phyloP scores from a whole-genome alignment of 1,284 basidiomycete genomes.

The Coniophora puteana region DNA sequence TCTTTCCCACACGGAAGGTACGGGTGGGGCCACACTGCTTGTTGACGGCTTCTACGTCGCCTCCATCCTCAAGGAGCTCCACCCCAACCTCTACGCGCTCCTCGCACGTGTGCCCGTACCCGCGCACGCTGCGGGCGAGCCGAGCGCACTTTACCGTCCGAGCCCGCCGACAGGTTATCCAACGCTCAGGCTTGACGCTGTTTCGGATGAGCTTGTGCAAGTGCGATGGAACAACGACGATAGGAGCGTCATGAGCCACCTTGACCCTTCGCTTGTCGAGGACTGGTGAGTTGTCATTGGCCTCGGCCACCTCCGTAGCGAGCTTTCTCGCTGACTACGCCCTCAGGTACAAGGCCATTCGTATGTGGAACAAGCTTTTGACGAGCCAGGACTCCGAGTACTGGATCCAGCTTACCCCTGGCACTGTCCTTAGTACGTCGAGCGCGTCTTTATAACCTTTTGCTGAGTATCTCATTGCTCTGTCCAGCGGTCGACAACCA shows the following conservation, averaged over 20 bases:
- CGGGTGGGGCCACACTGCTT: conserved; percentile 85
- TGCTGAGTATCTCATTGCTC: conserved; percentile 1
- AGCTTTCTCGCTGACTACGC: conserved; percentile 7
- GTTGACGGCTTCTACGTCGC: conserved; percentile 96
- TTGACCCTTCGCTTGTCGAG: conserved; percentile 60
- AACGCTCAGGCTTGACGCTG: conserved; percentile 62
- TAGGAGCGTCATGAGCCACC: conserved; percentile 69
- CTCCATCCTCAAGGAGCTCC: conserved; percentile 66
- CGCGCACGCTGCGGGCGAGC: conserved; percentile 87
- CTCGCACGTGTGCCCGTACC: conserved; percentile 73
- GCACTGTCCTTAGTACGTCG: conserved; percentile 78
- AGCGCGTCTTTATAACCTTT: conserved; percentile 1
- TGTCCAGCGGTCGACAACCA: conserved; percentile 86
- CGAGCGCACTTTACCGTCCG: conserved; percentile 60
- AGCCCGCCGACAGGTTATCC: conserved; percentile 60
- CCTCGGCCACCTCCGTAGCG: no score
- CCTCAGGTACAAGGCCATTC: conserved; percentile 78
- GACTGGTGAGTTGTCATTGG: conserved; percentile 51
- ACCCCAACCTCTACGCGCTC: conserved; percentile 72
- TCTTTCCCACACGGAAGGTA: conserved; percentile 79
- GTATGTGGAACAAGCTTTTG: conserved; percentile 74
- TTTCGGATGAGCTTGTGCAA: conserved; percentile 64
- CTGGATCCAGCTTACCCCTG: conserved; percentile 86
- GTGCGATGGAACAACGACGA: conserved; percentile 97
- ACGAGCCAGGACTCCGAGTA: conserved; percentile 84